Evolutionary conservation across 352 stramenopile species (phyloP).

Genomic region (Pilasporangium apinafurcum): DNA sequence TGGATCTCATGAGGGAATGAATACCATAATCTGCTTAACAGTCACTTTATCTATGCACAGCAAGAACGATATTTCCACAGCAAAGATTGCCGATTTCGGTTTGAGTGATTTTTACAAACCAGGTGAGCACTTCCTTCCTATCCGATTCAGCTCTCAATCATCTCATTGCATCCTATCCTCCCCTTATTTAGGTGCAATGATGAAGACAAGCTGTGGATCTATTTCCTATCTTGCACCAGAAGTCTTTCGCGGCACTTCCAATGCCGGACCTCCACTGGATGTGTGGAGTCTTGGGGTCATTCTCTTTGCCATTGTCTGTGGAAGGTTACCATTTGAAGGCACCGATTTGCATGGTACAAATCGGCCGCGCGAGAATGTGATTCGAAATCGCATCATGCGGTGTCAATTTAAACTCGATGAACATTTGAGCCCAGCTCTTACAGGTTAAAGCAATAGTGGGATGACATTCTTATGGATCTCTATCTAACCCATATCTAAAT

Average conservation of each 20-base stretch:
- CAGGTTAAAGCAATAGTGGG: no score
- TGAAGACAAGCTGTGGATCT: conserved; percentile 84
- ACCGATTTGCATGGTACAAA: conserved; percentile 71
- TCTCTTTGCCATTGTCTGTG: conserved; percentile 81
- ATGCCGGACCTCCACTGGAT: conserved; percentile 82
- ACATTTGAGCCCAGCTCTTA: conserved; percentile 54
- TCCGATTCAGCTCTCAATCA: neutral
- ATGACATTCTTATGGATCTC: neutral
- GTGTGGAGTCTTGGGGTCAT: conserved; percentile 89
- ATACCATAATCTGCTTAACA: neutral
- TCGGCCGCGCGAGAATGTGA: conserved; percentile 73
- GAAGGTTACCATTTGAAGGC: conserved; percentile 79
- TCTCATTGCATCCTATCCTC: neutral
- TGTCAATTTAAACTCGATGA: conserved; percentile 83
- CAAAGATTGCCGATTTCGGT: conserved; percentile 87
- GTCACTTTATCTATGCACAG: conserved; percentile 11
- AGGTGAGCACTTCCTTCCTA: conserved; percentile 7
- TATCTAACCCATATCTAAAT: neutral
- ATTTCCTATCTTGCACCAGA: conserved; percentile 85
- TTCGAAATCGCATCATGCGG: conserved; percentile 79
- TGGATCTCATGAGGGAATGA: no score
- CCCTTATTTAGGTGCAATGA: conserved; percentile 42
- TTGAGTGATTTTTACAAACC: conserved; percentile 86
- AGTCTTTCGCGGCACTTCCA: conserved; percentile 81
- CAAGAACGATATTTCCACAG: conserved; percentile 75